These are phyloP conservation scores for Neofusicoccum umdonicola DNA, from an alignment of 2,329 filamentous ascomycete species.

Conservation along the genomic window DNA sequence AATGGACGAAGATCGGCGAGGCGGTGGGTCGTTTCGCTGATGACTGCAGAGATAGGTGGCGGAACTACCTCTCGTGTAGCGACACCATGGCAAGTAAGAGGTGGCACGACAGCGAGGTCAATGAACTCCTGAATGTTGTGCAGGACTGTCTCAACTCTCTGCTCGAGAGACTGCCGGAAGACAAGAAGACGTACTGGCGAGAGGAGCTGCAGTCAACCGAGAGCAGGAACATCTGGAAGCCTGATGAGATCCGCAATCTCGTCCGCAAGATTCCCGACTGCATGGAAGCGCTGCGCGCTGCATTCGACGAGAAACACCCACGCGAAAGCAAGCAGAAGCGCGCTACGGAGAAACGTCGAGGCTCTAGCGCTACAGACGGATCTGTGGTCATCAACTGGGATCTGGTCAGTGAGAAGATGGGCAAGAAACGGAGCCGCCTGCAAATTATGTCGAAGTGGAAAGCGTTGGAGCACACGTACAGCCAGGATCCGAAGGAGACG, in stretches of 20 bases:
- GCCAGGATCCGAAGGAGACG: slow-evolving; percentile 3
- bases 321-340: slow-evolving; percentile 13
- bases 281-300: slow-evolving; percentile 8
- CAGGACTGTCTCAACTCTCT: slow-evolving; percentile 53
- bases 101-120: slow-evolving; percentile 64
- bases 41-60: slow-evolving; percentile 68
- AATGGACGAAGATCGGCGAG: slow-evolving; percentile 63
- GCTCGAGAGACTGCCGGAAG: slow-evolving; percentile 33
- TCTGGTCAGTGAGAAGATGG: slow-evolving; percentile 62
- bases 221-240: slow-evolving; percentile 3
- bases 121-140: slow-evolving; percentile 52
- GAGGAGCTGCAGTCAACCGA: slow-evolving; percentile 24
- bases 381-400: slow-evolving; percentile 59
- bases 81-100: slow-evolving; percentile 51
- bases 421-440: slow-evolving; percentile 59
- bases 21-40: slow-evolving; percentile 59
- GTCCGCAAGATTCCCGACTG: slow-evolving; percentile 27
- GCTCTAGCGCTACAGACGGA: slow-evolving; percentile 6
- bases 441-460: slow-evolving; percentile 71
- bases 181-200: slow-evolving; percentile 17
- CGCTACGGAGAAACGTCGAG: slow-evolving; percentile 7
- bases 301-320: neutral
- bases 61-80: slow-evolving; percentile 64
- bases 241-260: slow-evolving; percentile 31
- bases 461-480: slow-evolving; percentile 1